Evolutionary conservation across 75 land plant genomes (phyloP).

Genomic region (Pseudotsuga menziesii): DNA sequence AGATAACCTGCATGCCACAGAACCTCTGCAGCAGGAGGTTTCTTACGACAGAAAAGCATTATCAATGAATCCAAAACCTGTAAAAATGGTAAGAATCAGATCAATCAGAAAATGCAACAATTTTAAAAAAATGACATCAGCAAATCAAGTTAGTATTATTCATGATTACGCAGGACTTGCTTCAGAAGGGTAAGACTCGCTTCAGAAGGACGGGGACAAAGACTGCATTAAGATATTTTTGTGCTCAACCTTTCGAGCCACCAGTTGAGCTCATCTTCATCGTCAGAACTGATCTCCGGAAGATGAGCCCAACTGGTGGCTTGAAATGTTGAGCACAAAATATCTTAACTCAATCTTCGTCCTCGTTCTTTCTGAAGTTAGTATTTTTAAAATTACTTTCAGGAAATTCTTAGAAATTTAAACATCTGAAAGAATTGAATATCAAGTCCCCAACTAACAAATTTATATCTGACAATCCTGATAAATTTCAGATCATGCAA

Average conservation of each 20-base stretch:
- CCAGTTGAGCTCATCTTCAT: too few species aligned
- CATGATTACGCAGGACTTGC: too few species aligned
- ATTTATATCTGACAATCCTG: neutral
- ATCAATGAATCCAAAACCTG: constrained; percentile 88
- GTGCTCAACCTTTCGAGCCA: too few species aligned
- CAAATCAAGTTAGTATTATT: neutral
- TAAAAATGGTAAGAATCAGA: neutral
- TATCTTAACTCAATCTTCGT: neutral
- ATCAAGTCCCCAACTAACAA: neutral
- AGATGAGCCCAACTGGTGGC: too few species aligned
- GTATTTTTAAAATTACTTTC: too few species aligned
- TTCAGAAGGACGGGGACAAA: too few species aligned
- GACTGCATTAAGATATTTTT: too few species aligned
- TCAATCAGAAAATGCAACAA: neutral
- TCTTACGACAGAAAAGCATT: constrained; percentile 59
- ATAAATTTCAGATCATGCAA: neutral
- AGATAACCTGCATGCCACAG: constrained; percentile 93
- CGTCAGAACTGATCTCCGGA: too few species aligned
- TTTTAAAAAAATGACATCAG: neutral
- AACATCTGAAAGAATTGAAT: too few species aligned
- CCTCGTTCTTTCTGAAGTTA: neutral
- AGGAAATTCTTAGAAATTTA: too few species aligned
- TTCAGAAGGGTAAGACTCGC: too few species aligned
- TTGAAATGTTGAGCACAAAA: neutral
- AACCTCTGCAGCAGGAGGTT: constrained; percentile 68